Percentiles rank a stretch among this genome's conserved stretches.
Conservation (phyloP, 805 yeast genomes). For the Myxozyma mucilagina region DNA sequence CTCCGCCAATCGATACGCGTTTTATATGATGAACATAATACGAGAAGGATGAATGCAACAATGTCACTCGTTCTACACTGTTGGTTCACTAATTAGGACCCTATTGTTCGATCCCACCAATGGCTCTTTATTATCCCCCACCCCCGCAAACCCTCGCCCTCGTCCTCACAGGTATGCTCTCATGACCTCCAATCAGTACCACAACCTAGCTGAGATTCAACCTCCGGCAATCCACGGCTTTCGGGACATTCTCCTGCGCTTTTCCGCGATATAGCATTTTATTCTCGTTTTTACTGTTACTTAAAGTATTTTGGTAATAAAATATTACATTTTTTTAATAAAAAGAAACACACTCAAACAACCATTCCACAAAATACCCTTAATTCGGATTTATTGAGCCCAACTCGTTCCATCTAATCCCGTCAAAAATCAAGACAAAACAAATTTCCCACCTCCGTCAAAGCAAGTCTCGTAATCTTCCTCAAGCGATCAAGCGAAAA, state of each 20-base stretch:
- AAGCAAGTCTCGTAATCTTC: background rate
- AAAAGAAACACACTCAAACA: background rate
- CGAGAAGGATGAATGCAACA: background rate
- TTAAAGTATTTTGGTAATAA: background rate
- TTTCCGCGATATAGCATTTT: background rate
- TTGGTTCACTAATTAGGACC: background rate
- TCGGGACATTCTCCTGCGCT: background rate
- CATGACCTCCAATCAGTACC: no score
- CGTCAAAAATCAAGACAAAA: no score
- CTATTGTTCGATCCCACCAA: background rate
- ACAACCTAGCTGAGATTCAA: no score
- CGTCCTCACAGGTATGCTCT: background rate
- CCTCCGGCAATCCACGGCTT: no score
- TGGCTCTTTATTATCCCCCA: background rate
- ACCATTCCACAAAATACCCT: background rate
- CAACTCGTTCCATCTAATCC: no score
- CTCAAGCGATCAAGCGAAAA: background rate
- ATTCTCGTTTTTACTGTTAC: background rate
- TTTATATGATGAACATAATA: no score
- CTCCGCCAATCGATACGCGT: no score
- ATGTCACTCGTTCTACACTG: background rate
- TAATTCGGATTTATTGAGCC: no score
- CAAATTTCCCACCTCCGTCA: background rate
- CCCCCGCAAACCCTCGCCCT: constrained; percentile 14
- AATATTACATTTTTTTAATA: background rate